Conservation (phyloP, 176 grass and related monocot genomes). For the Rhipidocladum racemiflorum region DNA sequence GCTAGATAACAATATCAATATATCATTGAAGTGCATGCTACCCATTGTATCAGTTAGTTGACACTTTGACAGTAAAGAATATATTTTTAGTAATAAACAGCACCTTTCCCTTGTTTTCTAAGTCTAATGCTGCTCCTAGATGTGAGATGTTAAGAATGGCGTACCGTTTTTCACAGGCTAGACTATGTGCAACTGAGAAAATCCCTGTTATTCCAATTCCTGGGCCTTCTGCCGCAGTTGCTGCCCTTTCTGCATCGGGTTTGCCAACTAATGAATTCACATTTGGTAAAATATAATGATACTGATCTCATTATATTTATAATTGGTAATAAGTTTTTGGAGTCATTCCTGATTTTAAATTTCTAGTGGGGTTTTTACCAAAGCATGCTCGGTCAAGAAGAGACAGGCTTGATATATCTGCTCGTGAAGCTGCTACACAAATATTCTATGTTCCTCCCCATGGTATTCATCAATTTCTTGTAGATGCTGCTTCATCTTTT, state of each 20-base stretch:
- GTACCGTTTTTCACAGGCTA: slow-evolving; percentile 58
- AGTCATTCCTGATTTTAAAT: slow-evolving; percentile 31
- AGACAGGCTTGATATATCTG: slow-evolving; percentile 67
- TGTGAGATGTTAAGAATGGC: slow-evolving; percentile 10
- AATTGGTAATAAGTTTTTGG: not conserved
- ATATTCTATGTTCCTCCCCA: slow-evolving; percentile 94
- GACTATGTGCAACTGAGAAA: slow-evolving; percentile 66
- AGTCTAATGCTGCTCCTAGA: not conserved
- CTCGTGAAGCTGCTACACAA: slow-evolving; percentile 74
- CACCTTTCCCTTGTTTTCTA: not conserved
- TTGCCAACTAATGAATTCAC: slow-evolving; percentile 84
- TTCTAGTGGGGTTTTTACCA: slow-evolving; percentile 90
- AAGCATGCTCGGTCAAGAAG: slow-evolving; percentile 72
- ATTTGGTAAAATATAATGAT: slow-evolving; percentile 59
- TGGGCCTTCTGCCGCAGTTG: slow-evolving; percentile 69
- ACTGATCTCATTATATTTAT: slow-evolving; percentile 24
- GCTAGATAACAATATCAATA: not conserved
- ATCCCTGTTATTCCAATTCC: slow-evolving; percentile 82
- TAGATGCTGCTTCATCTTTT: slow-evolving; percentile 66
- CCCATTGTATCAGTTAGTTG: slow-evolving; percentile 11
- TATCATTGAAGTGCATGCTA: slow-evolving; percentile 1
- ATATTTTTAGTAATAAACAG: slow-evolving; percentile 12
- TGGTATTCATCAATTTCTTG: slow-evolving; percentile 79
- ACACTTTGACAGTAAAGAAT: not conserved
- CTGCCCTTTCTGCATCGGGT: slow-evolving; percentile 91